phyloP scores from a whole-genome alignment of 768 basidiomycete genomes.

The Podaxis sp. region DNA sequence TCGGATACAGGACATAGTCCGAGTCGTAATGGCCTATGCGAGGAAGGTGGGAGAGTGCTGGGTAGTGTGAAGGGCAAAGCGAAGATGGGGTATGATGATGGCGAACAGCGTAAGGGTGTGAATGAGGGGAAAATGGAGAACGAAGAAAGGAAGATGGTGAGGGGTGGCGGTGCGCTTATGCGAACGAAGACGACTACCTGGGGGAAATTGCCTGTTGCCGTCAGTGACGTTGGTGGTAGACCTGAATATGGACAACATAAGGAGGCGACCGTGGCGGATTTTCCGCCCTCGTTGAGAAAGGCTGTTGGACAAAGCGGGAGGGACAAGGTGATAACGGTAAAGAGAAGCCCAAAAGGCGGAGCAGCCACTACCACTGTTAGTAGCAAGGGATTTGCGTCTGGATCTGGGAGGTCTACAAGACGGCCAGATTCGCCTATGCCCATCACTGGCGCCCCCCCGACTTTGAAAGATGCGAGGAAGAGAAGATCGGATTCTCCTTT shows the following conservation, averaged over 20 bases:
- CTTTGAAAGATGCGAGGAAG: background rate
- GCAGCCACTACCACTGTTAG: too few species aligned
- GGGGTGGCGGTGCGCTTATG: background rate
- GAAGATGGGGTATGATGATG: background rate
- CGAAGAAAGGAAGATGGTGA: background rate
- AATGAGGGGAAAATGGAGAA: background rate
- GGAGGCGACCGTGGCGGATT: background rate
- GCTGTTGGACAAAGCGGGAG: background rate
- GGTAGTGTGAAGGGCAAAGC: constrained; percentile 3
- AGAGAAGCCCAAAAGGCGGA: background rate
- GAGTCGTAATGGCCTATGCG: background rate
- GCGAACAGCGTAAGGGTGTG: background rate
- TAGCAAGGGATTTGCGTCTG: too few species aligned
- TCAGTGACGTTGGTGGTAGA: background rate
- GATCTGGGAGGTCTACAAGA: too few species aligned
- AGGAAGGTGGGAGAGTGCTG: background rate
- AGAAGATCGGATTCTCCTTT: constrained; percentile 11
- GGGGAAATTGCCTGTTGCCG: constrained; percentile 2
- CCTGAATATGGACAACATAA: background rate
- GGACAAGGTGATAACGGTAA: background rate
- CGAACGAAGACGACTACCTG: background rate
- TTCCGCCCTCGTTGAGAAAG: background rate
- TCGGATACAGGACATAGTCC: background rate
- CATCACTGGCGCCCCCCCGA: background rate
- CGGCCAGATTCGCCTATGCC: constrained; percentile 1